These are phyloP conservation scores for Gnomoniopsis smithogilvyi DNA, from an alignment of 2,329 filamentous ascomycete genomes.

Conservation along the genomic window DNA sequence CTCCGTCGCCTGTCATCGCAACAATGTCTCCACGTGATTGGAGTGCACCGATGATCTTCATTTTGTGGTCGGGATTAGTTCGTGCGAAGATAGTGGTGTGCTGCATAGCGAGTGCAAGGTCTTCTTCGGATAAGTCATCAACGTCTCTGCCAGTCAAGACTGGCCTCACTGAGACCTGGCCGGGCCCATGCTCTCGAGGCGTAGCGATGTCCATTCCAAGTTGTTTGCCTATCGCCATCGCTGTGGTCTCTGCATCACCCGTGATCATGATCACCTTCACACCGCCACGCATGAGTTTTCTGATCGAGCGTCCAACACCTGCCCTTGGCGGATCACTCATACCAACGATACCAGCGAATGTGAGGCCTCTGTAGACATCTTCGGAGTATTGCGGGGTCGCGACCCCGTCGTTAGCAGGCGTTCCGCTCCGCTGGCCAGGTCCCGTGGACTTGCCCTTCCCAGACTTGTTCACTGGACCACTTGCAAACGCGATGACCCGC, in stretches of 20 bases:
- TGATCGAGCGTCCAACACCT: conserved; percentile 84
- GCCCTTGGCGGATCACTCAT: conserved; percentile 96
- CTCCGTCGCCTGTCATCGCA: conserved; percentile 97
- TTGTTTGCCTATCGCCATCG: conserved; percentile 88
- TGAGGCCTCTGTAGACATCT: conserved; percentile 76
- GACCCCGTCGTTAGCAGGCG: conserved; percentile 40
- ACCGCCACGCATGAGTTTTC: conserved; percentile 85
- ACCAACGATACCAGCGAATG: conserved; percentile 88
- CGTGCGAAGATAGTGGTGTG: conserved; percentile 93
- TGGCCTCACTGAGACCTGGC: conserved; percentile 60
- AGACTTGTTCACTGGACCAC: conserved; percentile 61
- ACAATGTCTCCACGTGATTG: conserved; percentile 94
- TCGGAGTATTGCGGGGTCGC: conserved; percentile 49
- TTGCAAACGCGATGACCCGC: conserved; percentile 89
- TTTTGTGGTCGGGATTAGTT: conserved; percentile 95
- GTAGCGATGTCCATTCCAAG: conserved; percentile 83
- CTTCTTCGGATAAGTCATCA: conserved; percentile 84
- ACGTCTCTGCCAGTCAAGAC: conserved; percentile 88
- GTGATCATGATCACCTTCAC: conserved; percentile 99
- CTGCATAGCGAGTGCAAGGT: conserved; percentile 79
- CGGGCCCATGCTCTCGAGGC: conserved; percentile 47
- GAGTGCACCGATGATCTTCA: conserved; percentile 91
- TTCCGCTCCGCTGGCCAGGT: conserved; percentile 46
- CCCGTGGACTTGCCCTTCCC: conserved; percentile 37
- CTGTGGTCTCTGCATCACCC: conserved; percentile 91